Evolutionary conservation across 108 stramenopile species (phyloP).

Genomic region (Craspedostauros australis): DNA sequence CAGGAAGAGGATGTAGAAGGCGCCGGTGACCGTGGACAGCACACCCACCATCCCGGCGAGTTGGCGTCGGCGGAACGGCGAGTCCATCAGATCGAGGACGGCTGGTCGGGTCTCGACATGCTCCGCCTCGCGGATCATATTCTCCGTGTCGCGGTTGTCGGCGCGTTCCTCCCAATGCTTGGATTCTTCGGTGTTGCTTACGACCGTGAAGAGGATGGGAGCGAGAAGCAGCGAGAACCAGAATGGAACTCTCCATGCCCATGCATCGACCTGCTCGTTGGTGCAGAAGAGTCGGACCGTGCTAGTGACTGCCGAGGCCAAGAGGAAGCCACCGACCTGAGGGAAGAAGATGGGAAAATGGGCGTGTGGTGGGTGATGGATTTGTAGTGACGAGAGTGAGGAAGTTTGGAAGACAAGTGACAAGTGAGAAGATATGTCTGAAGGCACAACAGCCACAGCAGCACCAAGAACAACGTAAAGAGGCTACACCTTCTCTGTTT

Average conservation of each 20-base stretch:
- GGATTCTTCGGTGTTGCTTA: constrained; percentile 52
- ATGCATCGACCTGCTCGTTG: constrained; percentile 51
- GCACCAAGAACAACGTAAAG: too few species aligned
- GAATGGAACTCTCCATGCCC: constrained; percentile 81
- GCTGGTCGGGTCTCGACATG: constrained; percentile 24
- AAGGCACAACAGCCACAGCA: too few species aligned
- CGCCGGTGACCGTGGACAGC: constrained; percentile 34
- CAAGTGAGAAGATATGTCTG: too few species aligned
- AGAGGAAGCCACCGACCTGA: constrained; percentile 59
- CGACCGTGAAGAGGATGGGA: constrained; percentile 41
- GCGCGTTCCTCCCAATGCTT: constrained; percentile 45
- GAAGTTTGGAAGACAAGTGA: too few species aligned
- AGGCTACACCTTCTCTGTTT: too few species aligned
- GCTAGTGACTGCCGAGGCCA: constrained; percentile 54
- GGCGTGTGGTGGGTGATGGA: neutral
- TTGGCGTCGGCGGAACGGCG: constrained; percentile 56
- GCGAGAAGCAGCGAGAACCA: constrained; percentile 53
- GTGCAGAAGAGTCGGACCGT: constrained; percentile 44
- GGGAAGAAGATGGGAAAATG: neutral
- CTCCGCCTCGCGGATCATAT: constrained; percentile 37
- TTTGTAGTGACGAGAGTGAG: neutral
- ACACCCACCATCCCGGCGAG: constrained; percentile 49
- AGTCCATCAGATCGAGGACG: constrained; percentile 38
- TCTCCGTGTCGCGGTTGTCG: constrained; percentile 38
- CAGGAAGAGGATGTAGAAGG: constrained; percentile 55